These are phyloP conservation scores for Fusarium graminum DNA, from an alignment of 2,329 filamentous ascomycete species.

Conservation along the genomic window DNA sequence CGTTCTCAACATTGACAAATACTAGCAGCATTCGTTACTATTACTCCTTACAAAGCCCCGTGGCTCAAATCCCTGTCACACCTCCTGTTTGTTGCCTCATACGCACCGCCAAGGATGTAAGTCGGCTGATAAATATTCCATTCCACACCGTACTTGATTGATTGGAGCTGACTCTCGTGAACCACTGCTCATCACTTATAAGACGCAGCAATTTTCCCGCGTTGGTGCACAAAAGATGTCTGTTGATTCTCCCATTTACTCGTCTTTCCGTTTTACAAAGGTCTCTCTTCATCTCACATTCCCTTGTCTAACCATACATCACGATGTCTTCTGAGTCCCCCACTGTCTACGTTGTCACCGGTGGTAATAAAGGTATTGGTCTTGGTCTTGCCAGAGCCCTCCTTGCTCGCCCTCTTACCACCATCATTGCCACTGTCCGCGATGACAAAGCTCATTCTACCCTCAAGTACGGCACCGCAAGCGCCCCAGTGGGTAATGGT, in stretches of 20 bases:
- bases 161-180: neutral
- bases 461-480: conserved; percentile 30
- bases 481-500: conserved; percentile 45
- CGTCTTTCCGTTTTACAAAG: rapidly evolving
- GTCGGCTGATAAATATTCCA: conserved; percentile 13
- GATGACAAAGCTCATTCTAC: conserved; percentile 33
- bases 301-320: rapidly evolving
- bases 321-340: conserved; percentile 26
- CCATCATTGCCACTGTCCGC: conserved; percentile 56
- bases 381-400: conserved; percentile 54
- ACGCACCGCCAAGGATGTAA: neutral
- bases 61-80: neutral
- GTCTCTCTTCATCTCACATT: rapidly evolving
- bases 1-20: too few relatives aligned
- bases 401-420: conserved; percentile 67
- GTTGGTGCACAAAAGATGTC: neutral
- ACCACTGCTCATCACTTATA: conserved; percentile 4
- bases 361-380: conserved; percentile 59
- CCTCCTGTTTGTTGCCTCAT: too few relatives aligned
- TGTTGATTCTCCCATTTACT: too few relatives aligned
- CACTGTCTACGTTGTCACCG: conserved; percentile 56
- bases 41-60: too few relatives aligned
- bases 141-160: rapidly evolving
- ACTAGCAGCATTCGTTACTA: too few relatives aligned
- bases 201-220: neutral